Evolutionary conservation across 2,329 filamentous ascomycete species (phyloP).

Genomic region (Cordyceps pruinosa): DNA sequence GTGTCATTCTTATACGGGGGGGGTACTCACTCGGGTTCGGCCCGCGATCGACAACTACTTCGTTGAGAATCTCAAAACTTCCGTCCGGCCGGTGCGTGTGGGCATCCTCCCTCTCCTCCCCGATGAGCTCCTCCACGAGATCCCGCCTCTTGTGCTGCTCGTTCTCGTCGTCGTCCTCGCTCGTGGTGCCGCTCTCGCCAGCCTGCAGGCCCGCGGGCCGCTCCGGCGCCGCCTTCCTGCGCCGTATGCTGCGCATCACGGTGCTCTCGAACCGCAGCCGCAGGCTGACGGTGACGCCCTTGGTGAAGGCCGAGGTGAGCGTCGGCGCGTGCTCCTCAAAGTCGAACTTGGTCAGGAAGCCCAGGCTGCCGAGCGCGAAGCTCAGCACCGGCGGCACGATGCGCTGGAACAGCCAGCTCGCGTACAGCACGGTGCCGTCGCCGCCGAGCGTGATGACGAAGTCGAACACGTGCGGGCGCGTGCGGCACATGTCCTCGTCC

Average conservation of each 20-base stretch:
- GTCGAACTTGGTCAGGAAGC: slow-evolving; percentile 95
- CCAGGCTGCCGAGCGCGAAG: slow-evolving; percentile 84
- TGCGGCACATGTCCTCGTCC: slow-evolving; percentile 70
- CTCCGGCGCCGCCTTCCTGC: slow-evolving; percentile 28
- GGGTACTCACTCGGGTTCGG: slow-evolving; percentile 85
- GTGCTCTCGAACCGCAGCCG: slow-evolving; percentile 88
- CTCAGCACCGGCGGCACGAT: slow-evolving; percentile 90
- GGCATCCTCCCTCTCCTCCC: slow-evolving; percentile 75
- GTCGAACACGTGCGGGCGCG: slow-evolving; percentile 81
- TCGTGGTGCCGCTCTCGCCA: background rate
- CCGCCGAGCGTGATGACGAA: slow-evolving; percentile 89
- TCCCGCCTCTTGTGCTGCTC: slow-evolving; percentile 46
- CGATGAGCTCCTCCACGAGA: slow-evolving; percentile 83
- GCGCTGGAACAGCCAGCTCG: slow-evolving; percentile 93
- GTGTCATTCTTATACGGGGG: too few species aligned
- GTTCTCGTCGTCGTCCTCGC: slow-evolving; percentile 31
- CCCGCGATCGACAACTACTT: slow-evolving; percentile 91
- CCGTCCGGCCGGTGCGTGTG: slow-evolving; percentile 79
- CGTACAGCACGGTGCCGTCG: slow-evolving; percentile 94
- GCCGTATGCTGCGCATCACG: slow-evolving; percentile 69
- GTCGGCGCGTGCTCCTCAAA: slow-evolving; percentile 67
- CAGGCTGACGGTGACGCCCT: slow-evolving; percentile 84
- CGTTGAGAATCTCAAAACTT: slow-evolving; percentile 87
- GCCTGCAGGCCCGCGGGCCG: slow-evolving; percentile 12
- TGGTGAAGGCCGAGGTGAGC: slow-evolving; percentile 63